Base-by-base conservation (phyloP, 2,329 filamentous ascomycete genomes). In the Diaporthe sp. region DNA sequence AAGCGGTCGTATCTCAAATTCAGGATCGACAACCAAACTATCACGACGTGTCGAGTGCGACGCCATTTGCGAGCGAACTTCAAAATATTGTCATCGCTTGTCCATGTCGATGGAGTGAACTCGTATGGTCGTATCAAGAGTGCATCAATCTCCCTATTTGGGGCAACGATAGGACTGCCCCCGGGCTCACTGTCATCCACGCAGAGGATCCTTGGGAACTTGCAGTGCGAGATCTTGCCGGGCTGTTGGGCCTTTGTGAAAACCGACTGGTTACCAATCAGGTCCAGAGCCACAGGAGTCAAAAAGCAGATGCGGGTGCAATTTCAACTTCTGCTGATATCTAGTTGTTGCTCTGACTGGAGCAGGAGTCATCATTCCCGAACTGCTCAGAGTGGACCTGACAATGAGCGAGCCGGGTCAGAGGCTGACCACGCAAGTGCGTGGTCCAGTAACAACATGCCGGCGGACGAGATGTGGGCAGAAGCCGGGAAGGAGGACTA, bases 291-390 rank as follows among this genome's bases (percentile, higher is more conserved):
- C 2, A 28, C 28, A 28, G 28, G 28, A 28, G 28, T 28, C 28
- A 28, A 28, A 28, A 28, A 28, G 31, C 2, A 9, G 0, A 28
- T 57, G 49, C 67, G n/a, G 42, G 37, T 15, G 25, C 31, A 44
- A 1, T 3, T 71, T 1, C 13, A 22, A 19, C 22, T 71, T 1
- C 22, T 71, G 3, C n/a, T 57, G 15, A 31, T 57, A 57, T 15
- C 67, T 12, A 57, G 67, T 10, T 57, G 67, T 25, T 71, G 67
- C 44, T 57, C 67, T n/a, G 19, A n/a, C 28, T 28, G 28, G 28
- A 28, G 28, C 28, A 28, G 28, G 28, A 28, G 28, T 28, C 1
- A 28, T 28, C 28, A 28, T 28, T 28, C 28, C 28, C 28, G 28
- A 28, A 28, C 28, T 28, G 28, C 28, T 28, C 28, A 28, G 28